Evolutionary conservation across 768 basidiomycete species (phyloP).

Genomic region (Mrakia frigida): DNA sequence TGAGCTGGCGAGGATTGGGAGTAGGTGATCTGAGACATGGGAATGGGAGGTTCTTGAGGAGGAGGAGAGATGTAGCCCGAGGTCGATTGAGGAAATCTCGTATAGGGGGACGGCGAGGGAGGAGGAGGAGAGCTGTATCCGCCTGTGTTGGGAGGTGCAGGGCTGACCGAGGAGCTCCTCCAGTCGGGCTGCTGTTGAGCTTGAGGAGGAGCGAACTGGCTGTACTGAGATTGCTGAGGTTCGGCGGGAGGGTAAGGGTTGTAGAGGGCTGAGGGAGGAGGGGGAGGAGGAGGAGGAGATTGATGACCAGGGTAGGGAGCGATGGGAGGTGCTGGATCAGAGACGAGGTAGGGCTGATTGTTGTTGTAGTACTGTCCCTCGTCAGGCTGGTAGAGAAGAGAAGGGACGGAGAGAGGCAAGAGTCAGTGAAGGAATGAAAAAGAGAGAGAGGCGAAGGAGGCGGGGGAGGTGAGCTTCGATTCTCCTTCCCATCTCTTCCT

Average conservation of each 20-base stretch:
- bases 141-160: background rate
- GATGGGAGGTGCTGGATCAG: constrained; percentile 12
- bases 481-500: background rate
- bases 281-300: background rate
- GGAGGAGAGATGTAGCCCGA: constrained; percentile 20
- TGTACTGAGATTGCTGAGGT: constrained; percentile 8
- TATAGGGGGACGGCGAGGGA: constrained; percentile 1
- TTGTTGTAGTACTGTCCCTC: constrained; percentile 17
- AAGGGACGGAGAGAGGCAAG: too few relatives aligned
- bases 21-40: constrained; percentile 14
- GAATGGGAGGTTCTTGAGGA: constrained; percentile 12
- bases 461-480: background rate
- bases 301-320: background rate
- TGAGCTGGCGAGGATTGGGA: constrained; percentile 8
- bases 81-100: constrained; percentile 1
- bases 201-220: background rate
- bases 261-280: background rate
- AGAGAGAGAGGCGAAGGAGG: background rate
- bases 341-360: constrained; percentile 13
- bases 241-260: constrained; percentile 8
- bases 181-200: constrained; percentile 20
- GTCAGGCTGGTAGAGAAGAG: background rate
- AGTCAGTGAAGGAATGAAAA: too few relatives aligned
- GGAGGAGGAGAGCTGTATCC: constrained; percentile 10
- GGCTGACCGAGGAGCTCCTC: background rate